Conservation (phyloP, 2,329 filamentous ascomycete genomes). For the Trichophyton equinum region DNA sequence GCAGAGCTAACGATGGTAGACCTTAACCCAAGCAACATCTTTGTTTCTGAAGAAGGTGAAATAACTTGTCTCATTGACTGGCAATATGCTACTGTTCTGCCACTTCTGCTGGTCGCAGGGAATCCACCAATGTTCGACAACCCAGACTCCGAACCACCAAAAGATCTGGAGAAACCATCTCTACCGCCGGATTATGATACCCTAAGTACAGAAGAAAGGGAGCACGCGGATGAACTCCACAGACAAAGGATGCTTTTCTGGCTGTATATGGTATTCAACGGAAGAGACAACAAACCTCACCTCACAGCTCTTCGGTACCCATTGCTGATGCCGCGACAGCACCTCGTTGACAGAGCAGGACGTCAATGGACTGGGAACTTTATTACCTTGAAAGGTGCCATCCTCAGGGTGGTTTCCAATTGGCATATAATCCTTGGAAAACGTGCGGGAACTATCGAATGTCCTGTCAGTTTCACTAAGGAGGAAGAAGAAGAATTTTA, state of each 20-base stretch:
- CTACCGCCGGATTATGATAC: constrained; percentile 9
- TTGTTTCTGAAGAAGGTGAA: constrained; percentile 7
- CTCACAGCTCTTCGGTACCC: constrained; percentile 8
- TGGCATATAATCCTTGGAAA: constrained; percentile 10
- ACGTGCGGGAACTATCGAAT: constrained; percentile 1
- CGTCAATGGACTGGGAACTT: constrained; percentile 9
- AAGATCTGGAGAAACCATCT: constrained; percentile 4
- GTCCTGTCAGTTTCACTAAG: constrained; percentile 9
- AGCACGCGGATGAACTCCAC: constrained; percentile 11
- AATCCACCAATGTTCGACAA: constrained; percentile 10
- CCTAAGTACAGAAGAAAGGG: constrained; percentile 8
- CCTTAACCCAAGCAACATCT: constrained; percentile 12
- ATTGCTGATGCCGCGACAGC: constrained; percentile 7
- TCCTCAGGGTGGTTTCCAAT: constrained; percentile 8
- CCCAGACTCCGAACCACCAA: constrained; percentile 7
- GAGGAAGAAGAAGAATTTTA: constrained; percentile 9
- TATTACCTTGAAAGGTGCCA: constrained; percentile 8
- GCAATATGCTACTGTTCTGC: constrained; percentile 12
- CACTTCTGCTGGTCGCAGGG: constrained; percentile 11
- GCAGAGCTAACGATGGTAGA: background rate
- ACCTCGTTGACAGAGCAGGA: constrained; percentile 9
- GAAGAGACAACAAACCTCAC: constrained; percentile 9
- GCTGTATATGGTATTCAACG: constrained; percentile 10
- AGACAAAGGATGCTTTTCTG: constrained; percentile 10
- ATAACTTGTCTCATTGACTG: constrained; percentile 13